Conservation (phyloP, 1,284 basidiomycete genomes). For the Xanthoconium separans region DNA sequence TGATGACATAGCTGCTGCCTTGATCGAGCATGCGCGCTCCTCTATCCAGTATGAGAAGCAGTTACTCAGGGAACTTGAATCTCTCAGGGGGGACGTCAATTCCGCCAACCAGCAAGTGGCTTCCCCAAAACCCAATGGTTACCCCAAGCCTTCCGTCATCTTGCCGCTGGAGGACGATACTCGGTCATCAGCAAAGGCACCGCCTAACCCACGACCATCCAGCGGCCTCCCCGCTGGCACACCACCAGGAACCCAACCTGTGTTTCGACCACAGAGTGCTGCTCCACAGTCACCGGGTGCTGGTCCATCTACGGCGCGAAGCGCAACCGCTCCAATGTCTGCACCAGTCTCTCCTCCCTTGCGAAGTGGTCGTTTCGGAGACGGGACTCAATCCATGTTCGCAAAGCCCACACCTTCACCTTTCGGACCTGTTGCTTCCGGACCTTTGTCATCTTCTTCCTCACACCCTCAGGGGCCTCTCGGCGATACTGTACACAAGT, state of each 20-base stretch:
- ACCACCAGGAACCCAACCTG: slow-evolving; percentile 17
- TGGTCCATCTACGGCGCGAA: slow-evolving; percentile 33
- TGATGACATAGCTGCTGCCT: slow-evolving; percentile 82
- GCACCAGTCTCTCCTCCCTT: slow-evolving; percentile 41
- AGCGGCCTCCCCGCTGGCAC: slow-evolving; percentile 20
- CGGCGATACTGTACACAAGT: slow-evolving; percentile 13
- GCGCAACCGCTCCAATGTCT: slow-evolving; percentile 21
- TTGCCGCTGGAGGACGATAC: slow-evolving; percentile 64
- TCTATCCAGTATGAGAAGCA: slow-evolving; percentile 90
- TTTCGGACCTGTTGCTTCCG: slow-evolving; percentile 31
- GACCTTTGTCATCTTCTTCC: slow-evolving; percentile 30
- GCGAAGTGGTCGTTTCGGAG: slow-evolving; percentile 62
- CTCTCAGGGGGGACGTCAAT: slow-evolving; percentile 74
- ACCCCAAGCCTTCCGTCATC: slow-evolving; percentile 58
- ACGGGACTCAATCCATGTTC: slow-evolving; percentile 78
- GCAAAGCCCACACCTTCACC: slow-evolving; percentile 45
- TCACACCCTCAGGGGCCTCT: slow-evolving; percentile 34
- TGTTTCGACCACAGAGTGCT: slow-evolving; percentile 25
- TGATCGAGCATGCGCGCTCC: slow-evolving; percentile 89
- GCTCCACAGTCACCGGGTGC: slow-evolving; percentile 50
- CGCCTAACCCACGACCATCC: slow-evolving; percentile 21
- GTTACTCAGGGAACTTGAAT: slow-evolving; percentile 82
- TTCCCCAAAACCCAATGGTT: slow-evolving; percentile 44
- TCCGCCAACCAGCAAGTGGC: slow-evolving; percentile 61
- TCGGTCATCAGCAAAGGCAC: slow-evolving; percentile 35